Evolutionary conservation across 2,329 filamentous ascomycete species (phyloP), one percentile per base, ranked within the genome.

Genomic region (Curvularia verruculosa): DNA sequence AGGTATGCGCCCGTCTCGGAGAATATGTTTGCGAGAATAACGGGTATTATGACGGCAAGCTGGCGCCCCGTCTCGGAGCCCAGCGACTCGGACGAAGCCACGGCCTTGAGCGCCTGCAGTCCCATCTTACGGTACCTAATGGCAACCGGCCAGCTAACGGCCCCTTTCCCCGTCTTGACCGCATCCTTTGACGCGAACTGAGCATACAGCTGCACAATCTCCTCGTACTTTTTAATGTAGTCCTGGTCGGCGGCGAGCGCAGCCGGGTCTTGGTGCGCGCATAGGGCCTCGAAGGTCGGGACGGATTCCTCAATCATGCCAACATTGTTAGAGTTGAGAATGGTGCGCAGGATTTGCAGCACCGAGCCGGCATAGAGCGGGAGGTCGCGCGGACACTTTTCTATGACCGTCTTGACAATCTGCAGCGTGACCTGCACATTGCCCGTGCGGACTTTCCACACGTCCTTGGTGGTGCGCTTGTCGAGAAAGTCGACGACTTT

Each of bases 401-500:
- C 93, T 77, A 98, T 92, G 68, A 99, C 84, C 44, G 93, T 92
- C 59, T 89, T 88, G 65, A 97, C 83, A 67, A 99, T 97, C 76
- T 96, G 90, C 57, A 99, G 87, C 2, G 93, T 97, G 63, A 99
- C 92, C 76, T 96, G 92, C 56, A 96, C 91, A 81, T 96, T 96
- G 66, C 93, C 93, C 73, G 95, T 91, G 72, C 92, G 88, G 76
- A 87, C 85, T 73, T 91, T 90, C 87, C 89, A 96, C 65, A 97
- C 92, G 81, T 99, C 95, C 72, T 87, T 89, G 60, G 90, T 90
- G 21, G 92, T 95, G 81, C 94, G 92, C 82, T 94, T 96, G 81
- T 98, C 93, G 64, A 99, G 84, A 74, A 97, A 99, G 68, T 87
- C 88, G 76, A 92, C 92, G 66, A 99, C 93, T 80, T 99, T 99